A percentile compares a stretch with the other conserved stretches of the same genome.
These are phyloP conservation scores for Chlamydomonas applanata DNA, from an alignment of 139 green algal species.

Conservation along the genomic window DNA sequence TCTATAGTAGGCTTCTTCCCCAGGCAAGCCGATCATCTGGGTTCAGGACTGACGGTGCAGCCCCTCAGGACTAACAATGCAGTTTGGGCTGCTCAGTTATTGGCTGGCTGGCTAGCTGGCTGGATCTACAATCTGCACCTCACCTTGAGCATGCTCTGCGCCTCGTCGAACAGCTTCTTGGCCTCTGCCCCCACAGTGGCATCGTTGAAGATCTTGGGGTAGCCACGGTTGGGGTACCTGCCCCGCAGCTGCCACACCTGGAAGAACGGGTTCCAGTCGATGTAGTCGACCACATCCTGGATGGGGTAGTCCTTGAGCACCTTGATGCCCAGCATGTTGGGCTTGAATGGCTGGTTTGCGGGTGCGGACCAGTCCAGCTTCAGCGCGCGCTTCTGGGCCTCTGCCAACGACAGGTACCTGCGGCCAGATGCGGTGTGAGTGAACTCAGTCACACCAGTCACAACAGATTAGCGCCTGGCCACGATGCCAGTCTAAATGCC, in stretches of 20 bases:
- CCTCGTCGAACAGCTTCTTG: slow-evolving; percentile 96
- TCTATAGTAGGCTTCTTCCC: background rate
- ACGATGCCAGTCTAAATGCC: no score
- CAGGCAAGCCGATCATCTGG: background rate
- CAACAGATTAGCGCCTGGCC: no score
- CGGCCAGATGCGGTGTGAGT: background rate
- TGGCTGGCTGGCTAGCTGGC: background rate
- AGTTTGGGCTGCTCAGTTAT: no score
- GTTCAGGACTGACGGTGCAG: no score
- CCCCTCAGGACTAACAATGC: no score
- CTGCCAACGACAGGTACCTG: slow-evolving; percentile 64
- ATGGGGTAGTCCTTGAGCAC: slow-evolving; percentile 78
- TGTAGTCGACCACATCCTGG: slow-evolving; percentile 91
- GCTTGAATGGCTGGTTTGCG: slow-evolving; percentile 75
- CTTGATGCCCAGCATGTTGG: slow-evolving; percentile 71
- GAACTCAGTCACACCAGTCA: no score
- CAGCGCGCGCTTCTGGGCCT: slow-evolving; percentile 59
- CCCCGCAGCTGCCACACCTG: slow-evolving; percentile 98
- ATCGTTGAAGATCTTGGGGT: slow-evolving; percentile 99
- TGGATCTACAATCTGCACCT: background rate
- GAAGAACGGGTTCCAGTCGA: slow-evolving; percentile 99
- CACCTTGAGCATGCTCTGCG: slow-evolving; percentile 57
- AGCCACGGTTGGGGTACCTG: slow-evolving; percentile 97
- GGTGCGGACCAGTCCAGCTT: slow-evolving; percentile 82
- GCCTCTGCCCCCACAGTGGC: slow-evolving; percentile 92